phyloP scores from a whole-genome alignment of 1,284 basidiomycete genomes.

The Porodaedalea pini region DNA sequence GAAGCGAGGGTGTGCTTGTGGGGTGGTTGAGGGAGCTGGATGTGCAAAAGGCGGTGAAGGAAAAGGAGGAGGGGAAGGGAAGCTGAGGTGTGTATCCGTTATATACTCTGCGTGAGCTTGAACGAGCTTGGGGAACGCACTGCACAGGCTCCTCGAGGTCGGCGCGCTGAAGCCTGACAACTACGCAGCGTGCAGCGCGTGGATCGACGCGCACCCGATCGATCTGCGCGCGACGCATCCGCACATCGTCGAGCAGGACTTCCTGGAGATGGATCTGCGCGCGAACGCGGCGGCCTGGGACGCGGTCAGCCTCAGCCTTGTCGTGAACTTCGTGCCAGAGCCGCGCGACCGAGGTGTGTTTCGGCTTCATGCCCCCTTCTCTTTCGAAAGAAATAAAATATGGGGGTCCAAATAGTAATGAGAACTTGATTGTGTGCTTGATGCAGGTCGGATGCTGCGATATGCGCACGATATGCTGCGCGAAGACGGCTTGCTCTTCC shows the following conservation, averaged over 20 bases:
- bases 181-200: constrained; percentile 58
- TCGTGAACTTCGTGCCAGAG: constrained; percentile 84
- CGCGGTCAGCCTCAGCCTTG: constrained; percentile 77
- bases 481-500: constrained; percentile 59
- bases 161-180: constrained; percentile 84
- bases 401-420: too few relatives aligned
- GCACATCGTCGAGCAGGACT: constrained; percentile 76
- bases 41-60: constrained; percentile 30
- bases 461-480: constrained; percentile 61
- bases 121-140: background rate
- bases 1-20: constrained; percentile 76
- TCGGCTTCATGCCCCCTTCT: background rate
- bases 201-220: constrained; percentile 74
- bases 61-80: constrained; percentile 27
- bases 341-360: constrained; percentile 66
- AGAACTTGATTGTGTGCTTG: too few relatives aligned
- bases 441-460: constrained; percentile 68
- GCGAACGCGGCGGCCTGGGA: constrained; percentile 56
- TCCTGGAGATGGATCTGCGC: constrained; percentile 55
- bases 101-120: background rate
- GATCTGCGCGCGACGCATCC: constrained; percentile 82
- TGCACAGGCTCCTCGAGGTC: constrained; percentile 77
- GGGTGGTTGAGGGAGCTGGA: constrained; percentile 64
- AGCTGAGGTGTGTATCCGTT: constrained; percentile 39
- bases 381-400: too few relatives aligned